Conservation (phyloP, 192 early-diverging fungal genomes). For the Coemansia sp. region DNA sequence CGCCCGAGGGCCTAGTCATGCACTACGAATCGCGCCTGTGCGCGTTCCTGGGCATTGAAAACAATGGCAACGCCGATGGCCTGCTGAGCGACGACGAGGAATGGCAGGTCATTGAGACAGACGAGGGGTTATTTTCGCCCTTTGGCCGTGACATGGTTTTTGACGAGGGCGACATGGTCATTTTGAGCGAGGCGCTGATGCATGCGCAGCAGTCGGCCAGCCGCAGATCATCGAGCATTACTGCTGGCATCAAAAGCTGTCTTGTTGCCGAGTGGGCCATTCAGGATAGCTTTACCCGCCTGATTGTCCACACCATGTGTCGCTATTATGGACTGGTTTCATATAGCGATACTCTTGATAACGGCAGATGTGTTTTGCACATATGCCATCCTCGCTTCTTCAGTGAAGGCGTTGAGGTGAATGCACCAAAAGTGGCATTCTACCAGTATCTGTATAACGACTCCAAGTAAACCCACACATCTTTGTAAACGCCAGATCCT, state of each 20-base stretch:
- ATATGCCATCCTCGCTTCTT: constrained; percentile 50
- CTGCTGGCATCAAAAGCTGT: constrained; percentile 30
- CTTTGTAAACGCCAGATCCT: background rate
- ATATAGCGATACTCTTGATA: constrained; percentile 34
- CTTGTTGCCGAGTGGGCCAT: constrained; percentile 42
- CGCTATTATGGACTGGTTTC: constrained; percentile 53
- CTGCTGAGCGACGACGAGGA: constrained; percentile 22
- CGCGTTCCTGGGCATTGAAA: constrained; percentile 27
- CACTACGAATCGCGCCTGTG: constrained; percentile 42
- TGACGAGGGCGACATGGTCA: constrained; percentile 41
- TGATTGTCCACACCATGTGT: constrained; percentile 50
- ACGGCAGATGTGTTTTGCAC: constrained; percentile 30
- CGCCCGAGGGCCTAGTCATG: constrained; percentile 42
- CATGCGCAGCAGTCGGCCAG: constrained; percentile 5
- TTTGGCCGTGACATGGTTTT: constrained; percentile 26
- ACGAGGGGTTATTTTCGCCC: constrained; percentile 33
- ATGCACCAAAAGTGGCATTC: constrained; percentile 21
- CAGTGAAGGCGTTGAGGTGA: constrained; percentile 12
- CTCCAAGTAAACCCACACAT: background rate
- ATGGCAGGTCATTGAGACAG: constrained; percentile 44
- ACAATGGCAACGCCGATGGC: constrained; percentile 1
- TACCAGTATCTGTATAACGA: constrained; percentile 30
- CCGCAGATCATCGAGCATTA: constrained; percentile 20
- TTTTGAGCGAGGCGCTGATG: constrained; percentile 24
- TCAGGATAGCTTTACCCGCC: constrained; percentile 46